phyloP scores from a whole-genome alignment of 1,284 basidiomycete genomes.

The Ganoderma leucocontextum region DNA sequence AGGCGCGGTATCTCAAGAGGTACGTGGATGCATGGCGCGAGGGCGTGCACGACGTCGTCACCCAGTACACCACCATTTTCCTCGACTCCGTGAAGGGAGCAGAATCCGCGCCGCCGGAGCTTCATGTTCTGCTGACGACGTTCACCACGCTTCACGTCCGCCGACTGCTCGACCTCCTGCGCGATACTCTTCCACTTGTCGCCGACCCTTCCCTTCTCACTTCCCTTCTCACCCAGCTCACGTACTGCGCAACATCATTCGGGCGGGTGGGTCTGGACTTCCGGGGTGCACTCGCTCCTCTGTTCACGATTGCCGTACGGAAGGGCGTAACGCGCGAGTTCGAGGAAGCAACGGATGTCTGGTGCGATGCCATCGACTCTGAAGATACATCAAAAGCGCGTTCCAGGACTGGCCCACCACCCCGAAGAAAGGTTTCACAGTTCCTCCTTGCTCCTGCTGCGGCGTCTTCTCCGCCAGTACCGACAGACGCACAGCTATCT shows the following conservation, averaged over 20 bases:
- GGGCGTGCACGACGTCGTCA: constrained; percentile 90
- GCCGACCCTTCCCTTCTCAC: constrained; percentile 75
- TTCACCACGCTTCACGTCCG: constrained; percentile 60
- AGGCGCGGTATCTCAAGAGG: constrained; percentile 81
- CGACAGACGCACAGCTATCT: constrained; percentile 34
- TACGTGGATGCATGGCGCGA: constrained; percentile 95
- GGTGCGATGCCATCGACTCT: constrained; percentile 29
- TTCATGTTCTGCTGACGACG: constrained; percentile 61
- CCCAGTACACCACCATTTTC: constrained; percentile 91
- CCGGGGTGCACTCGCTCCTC: constrained; percentile 65
- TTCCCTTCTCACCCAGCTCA: constrained; percentile 89
- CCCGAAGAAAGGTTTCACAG: constrained; percentile 33
- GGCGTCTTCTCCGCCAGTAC: constrained; percentile 38
- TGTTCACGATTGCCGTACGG: constrained; percentile 70
- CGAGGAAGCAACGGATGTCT: constrained; percentile 41
- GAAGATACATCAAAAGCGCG: constrained; percentile 26
- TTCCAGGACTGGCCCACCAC: constrained; percentile 13
- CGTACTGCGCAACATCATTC: constrained; percentile 93
- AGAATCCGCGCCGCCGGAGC: constrained; percentile 28
- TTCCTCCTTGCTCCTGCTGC: constrained; percentile 33
- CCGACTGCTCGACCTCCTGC: constrained; percentile 66
- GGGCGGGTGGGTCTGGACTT: constrained; percentile 92
- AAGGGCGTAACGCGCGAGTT: constrained; percentile 52
- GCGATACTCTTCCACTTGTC: constrained; percentile 58
- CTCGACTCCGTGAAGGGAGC: constrained; percentile 61